These are phyloP conservation scores for Laguncularia racemosa DNA, from an alignment of 345 rosid species.

Conservation along the genomic window DNA sequence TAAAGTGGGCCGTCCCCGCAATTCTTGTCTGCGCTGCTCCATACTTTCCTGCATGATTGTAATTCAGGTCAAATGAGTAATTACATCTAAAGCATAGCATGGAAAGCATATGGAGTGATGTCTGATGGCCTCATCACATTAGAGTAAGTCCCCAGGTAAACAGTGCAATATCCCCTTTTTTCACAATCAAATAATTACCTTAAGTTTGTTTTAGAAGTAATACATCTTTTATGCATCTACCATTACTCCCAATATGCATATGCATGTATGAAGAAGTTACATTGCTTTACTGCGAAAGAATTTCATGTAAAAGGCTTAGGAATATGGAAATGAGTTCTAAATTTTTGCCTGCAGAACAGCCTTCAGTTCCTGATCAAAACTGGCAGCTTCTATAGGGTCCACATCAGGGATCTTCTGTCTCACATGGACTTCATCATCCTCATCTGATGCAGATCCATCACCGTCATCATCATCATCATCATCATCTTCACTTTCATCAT, in stretches of 20 bases:
- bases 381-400: slow-evolving; percentile 71
- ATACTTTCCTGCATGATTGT: slow-evolving; percentile 75
- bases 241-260: no score
- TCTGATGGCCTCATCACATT: no score
- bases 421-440: slow-evolving; percentile 80
- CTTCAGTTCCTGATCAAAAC: slow-evolving; percentile 81
- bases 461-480: slow-evolving; percentile 51
- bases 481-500: slow-evolving; percentile 57
- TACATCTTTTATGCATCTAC: no score
- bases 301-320: no score
- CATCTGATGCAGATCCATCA: slow-evolving; percentile 69
- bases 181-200: no score
- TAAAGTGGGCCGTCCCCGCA: slow-evolving; percentile 76
- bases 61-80: neutral
- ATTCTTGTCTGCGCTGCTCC: slow-evolving; percentile 90
- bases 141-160: no score
- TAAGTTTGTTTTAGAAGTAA: no score
- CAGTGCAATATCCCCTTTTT: no score
- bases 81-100: neutral
- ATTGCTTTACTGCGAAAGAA: no score
- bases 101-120: neutral
- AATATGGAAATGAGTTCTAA: no score
- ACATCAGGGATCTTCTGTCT: slow-evolving; percentile 76
- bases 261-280: no score
- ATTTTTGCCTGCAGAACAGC: slow-evolving; percentile 82